Evolutionary conservation across 805 yeast genomes (phyloP).

Genomic region (Candida chauliodis): DNA sequence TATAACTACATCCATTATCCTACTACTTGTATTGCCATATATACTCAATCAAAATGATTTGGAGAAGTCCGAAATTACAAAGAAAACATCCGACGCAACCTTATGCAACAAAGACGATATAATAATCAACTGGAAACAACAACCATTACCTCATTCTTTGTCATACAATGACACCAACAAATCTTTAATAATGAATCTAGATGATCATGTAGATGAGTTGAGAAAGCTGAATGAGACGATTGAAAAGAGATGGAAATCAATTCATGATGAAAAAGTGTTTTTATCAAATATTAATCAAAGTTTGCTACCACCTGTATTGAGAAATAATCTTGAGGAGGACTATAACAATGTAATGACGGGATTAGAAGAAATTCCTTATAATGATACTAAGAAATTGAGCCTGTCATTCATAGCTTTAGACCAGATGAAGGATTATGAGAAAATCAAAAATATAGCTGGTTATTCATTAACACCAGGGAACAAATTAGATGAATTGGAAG

Average conservation of each 20-base stretch:
- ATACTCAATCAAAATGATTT: not conserved
- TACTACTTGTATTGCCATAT: constrained; percentile 2
- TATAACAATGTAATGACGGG: constrained; percentile 20
- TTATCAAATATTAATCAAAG: constrained; percentile 27
- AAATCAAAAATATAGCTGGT: constrained; percentile 2
- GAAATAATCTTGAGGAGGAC: constrained; percentile 21
- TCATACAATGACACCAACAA: constrained; percentile 1
- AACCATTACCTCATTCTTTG: not conserved
- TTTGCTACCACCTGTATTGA: constrained; percentile 32
- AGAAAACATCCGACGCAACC: constrained; percentile 4
- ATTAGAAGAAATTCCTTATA: constrained; percentile 16
- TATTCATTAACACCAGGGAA: constrained; percentile 1
- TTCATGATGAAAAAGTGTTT: constrained; percentile 27
- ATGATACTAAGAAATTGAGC: not conserved
- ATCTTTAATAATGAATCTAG: not conserved
- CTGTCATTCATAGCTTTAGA: not conserved
- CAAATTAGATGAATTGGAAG: constrained; percentile 25
- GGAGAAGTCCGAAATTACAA: not conserved
- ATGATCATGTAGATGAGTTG: constrained; percentile 10
- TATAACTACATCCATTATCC: constrained; percentile 9
- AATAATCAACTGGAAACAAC: constrained; percentile 1
- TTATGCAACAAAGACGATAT: constrained; percentile 3
- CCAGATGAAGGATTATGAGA: constrained; percentile 1
- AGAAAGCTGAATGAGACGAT: constrained; percentile 16
- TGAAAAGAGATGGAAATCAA: constrained; percentile 21